These are phyloP conservation scores for Ambispora gerdemannii DNA, from an alignment of 192 early-diverging fungal species.

Conservation along the genomic window DNA sequence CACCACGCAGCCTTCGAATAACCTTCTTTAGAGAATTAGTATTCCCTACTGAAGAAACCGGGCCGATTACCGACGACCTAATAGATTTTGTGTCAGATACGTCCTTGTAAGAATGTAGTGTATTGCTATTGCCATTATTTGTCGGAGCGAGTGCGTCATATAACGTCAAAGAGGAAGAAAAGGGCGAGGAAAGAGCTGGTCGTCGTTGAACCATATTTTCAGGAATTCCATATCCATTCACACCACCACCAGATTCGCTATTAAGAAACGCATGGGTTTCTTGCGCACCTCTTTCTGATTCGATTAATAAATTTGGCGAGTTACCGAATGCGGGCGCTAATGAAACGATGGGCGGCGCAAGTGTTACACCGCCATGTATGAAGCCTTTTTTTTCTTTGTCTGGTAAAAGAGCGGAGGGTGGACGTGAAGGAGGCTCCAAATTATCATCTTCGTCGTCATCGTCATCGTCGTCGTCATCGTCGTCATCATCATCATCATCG, in stretches of 20 bases:
- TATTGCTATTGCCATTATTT: conserved; percentile 32
- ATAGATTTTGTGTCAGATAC: conserved; percentile 48
- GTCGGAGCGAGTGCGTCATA: conserved; percentile 22
- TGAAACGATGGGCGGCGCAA: conserved; percentile 6
- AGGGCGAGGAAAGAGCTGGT: no score
- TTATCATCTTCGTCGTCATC: neutral
- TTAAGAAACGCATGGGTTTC: neutral
- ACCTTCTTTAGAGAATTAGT: conserved; percentile 49
- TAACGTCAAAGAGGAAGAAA: neutral
- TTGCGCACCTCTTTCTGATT: neutral
- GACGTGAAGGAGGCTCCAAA: neutral
- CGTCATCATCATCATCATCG: neutral
- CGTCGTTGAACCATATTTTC: neutral
- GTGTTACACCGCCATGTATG: neutral
- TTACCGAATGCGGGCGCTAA: neutral
- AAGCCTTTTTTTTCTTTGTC: conserved; percentile 25
- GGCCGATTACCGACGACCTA: conserved; percentile 39
- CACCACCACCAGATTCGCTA: neutral
- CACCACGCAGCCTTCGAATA: conserved; percentile 51
- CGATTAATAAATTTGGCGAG: neutral
- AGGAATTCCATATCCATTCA: neutral
- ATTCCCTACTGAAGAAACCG: conserved; percentile 44
- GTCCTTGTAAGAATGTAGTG: conserved; percentile 31
- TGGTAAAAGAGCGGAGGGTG: neutral
- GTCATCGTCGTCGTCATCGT: neutral